phyloP scores from a whole-genome alignment of 495 filamentous ascomycete species.

The Lasiosphaeria ovina region DNA sequence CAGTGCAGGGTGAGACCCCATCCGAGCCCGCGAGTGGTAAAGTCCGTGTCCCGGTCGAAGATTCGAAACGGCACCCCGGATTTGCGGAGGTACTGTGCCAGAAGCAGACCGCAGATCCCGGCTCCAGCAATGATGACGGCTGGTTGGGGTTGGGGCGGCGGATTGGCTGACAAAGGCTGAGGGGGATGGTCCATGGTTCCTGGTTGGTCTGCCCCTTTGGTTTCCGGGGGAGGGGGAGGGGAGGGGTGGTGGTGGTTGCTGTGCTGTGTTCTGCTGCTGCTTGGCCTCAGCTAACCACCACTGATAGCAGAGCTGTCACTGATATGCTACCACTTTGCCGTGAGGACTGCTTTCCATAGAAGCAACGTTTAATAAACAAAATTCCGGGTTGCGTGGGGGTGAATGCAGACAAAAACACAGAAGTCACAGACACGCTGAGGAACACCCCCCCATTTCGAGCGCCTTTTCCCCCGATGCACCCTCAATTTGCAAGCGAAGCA shows the following conservation, averaged over 20 bases:
- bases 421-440: background rate
- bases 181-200: background rate
- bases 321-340: background rate
- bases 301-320: background rate
- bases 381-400: background rate
- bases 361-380: background rate
- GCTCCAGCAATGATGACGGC: slow-evolving; percentile 53
- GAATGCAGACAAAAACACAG: background rate
- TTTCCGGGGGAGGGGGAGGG: background rate
- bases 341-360: background rate
- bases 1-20: slow-evolving; percentile 63
- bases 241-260: too few relatives aligned
- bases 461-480: background rate
- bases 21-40: slow-evolving; percentile 47
- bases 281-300: background rate
- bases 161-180: background rate
- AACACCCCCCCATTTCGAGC: background rate
- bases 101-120: slow-evolving; percentile 57
- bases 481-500: background rate
- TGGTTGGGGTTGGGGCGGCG: slow-evolving; percentile 6
- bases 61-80: slow-evolving; percentile 41
- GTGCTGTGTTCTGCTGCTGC: background rate
- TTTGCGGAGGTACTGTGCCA: slow-evolving; percentile 57
- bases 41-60: slow-evolving; percentile 54
- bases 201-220: background rate